Evolutionary conservation across 208 protist genomes (phyloP), one percentile per base, ranked within the genome.

Genomic region (Crithidia acanthocephali): DNA sequence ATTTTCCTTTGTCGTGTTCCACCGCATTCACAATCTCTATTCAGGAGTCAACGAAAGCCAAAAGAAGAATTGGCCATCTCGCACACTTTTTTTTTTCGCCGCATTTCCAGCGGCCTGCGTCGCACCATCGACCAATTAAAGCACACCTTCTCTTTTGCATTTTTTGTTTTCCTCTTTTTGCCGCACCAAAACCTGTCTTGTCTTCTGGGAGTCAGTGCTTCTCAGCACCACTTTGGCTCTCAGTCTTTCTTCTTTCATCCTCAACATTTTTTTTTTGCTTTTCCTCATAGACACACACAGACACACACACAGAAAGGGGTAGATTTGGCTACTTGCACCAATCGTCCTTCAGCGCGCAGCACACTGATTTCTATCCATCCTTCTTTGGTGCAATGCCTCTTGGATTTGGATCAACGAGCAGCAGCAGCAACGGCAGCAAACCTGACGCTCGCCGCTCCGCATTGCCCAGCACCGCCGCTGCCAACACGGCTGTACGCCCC

Each of bases 261-360:
- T 72, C 68, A 72, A 10, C 40, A 35, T 45, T 70, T 66, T 35
- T 65, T 68, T 53, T 50, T 73, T n/a, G n/a, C n/a, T n/a, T 47
- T 59, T 65, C 52, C 52, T 64, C 51, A 25, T 58, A 51, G 18
- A 74, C 68, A 69, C 61, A 57, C 52, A 50, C 57, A 47, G 47
- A 59, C 51, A 60, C 32, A 25, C 16, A n/a, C n/a, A n/a, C n/a
- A n/a, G n/a, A n/a, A n/a, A n/a, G n/a, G n/a, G n/a, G n/a, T n/a
- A n/a, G n/a, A n/a, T n/a, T n/a, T n/a, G n/a, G n/a, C n/a, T n/a
- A n/a, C n/a, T n/a, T n/a, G n/a, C n/a, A n/a, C n/a, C n/a, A n/a
- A n/a, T n/a, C n/a, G n/a, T n/a, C n/a, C n/a, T n/a, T n/a, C n/a
- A n/a, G n/a, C 20, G 16, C 20, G 18, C 13, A 6, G 11, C 52